Evolutionary conservation across 2,329 filamentous ascomycete species (phyloP), one percentile per base, ranked within the genome.

Genomic region (Atkinsonella hypoxylon): DNA sequence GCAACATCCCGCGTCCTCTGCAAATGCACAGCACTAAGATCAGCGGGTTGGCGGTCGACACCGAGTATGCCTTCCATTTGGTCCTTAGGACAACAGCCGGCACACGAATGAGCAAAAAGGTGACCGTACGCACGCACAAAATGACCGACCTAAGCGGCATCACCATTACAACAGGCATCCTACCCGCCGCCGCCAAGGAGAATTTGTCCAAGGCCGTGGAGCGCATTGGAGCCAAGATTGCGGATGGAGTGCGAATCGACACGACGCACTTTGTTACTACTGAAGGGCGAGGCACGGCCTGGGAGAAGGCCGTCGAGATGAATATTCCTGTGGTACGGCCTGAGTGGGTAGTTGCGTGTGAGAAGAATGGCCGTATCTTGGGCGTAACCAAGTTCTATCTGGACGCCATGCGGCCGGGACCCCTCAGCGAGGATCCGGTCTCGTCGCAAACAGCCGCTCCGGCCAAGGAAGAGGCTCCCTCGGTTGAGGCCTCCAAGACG

Each of bases 191-290:
- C 49, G 73, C 84, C 50, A 82, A 81, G 63, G 88, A 95, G 57
- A 82, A 77, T 54, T 77, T 98, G 18, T 75, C 78, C 45, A 76
- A 76, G 44, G 88, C 90, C 1, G 80, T 96, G 36, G 83, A 93
- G 62, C 79, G 89, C 58, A 95, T 98, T 59, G 93, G 93, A 46
- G 93, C 89, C 54, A 95, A 93, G 74, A 75, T 97, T 56, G 86
- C 89, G 51, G 91, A 96, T 59, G 79, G 79, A 12, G 89, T 97
- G 48, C 81, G 91, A 61, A 97, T 98, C 63, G 93, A 98, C 66
- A 98, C 93, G 1, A 98, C 93, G 15, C 93, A 98, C 69, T 98
- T 98, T 65, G 89, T 98, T 53, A 97, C 91, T 56, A 95, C 89
- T 10, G 93, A 98, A 66, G 90, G 90, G 31, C 76, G 90, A 51